Evolutionary conservation across 768 basidiomycete genomes (phyloP).

Genomic region (Lactarius vividus): DNA sequence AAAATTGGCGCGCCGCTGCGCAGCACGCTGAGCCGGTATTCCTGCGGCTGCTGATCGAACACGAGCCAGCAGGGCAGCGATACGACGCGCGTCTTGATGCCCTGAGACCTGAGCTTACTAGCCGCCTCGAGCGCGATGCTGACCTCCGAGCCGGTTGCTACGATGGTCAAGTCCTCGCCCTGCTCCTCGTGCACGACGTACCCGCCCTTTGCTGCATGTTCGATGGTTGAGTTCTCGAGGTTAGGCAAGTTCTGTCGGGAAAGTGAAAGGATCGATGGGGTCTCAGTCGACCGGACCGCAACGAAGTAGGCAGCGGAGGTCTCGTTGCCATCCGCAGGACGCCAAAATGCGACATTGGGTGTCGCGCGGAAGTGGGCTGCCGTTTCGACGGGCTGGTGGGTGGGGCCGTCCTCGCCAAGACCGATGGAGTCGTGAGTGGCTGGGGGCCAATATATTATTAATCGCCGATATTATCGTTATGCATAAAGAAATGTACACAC

Average conservation of each 20-base stretch:
- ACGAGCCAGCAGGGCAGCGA: constrained; percentile 88
- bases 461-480: neutral
- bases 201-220: constrained; percentile 79
- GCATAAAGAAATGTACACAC: constrained; percentile 42
- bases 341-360: constrained; percentile 91
- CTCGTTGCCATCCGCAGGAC: constrained; percentile 94
- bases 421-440: constrained; percentile 96
- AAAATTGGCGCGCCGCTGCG: constrained; percentile 88
- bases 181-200: constrained; percentile 84
- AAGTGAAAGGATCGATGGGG: constrained; percentile 80
- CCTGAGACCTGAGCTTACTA: constrained; percentile 69
- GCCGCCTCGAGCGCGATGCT: constrained; percentile 85
- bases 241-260: constrained; percentile 93
- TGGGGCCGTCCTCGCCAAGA: constrained; percentile 91
- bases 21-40: constrained; percentile 81
- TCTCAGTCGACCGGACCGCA: constrained; percentile 68
- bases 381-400: constrained; percentile 93
- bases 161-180: constrained; percentile 83
- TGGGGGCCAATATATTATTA: constrained; percentile 30
- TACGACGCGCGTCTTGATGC: constrained; percentile 79
- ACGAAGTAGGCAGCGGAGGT: constrained; percentile 89
- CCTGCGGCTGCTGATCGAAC: constrained; percentile 76
- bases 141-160: constrained; percentile 89
- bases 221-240: constrained; percentile 82
- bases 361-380: constrained; percentile 82